Base-by-base conservation (phyloP, 352 stramenopile species). In the Phytopythium sindhum region DNA sequence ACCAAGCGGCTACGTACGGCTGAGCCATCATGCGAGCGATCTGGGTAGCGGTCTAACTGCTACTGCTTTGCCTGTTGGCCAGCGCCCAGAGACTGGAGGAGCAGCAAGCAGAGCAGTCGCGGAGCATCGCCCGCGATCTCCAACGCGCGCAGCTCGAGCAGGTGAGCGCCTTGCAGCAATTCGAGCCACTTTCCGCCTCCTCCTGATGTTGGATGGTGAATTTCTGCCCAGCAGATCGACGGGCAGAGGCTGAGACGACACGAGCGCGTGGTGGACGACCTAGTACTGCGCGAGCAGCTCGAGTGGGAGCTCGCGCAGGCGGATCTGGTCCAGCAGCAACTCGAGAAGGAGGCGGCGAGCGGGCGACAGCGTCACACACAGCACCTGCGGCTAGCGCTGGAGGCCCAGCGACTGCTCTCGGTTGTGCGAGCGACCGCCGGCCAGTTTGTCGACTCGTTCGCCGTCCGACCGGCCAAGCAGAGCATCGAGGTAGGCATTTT, bases 381-480 rank as follows among this genome's bases (percentile, higher is more conserved):
- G 31, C 73, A 52, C 33, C 60, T 69, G 5, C 35, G 78, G 19
- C 61, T 63, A 53, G 81, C 11, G 15, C 56, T 29, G 58, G 58
- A 89, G 33, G 51, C 75, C 7, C 59, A 65, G 51, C 73, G 66
- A n/a, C 62, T 72, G 14, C 73, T 68, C 3, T 57, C 67, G 23
- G 67, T 57, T 10, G 67, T 77, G 15, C 48, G 63, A 5, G 53
- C 69, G 10, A 78, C 81, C 15, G 55, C 63, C 6, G 70, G 68
- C 33, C 70, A 72, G 28, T 87, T 89, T 60, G 77, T 86, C 33
- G 75, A 89, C 52, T 71, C 64, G 11, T 65, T 87, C 29, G 72
- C 68, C 6, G 59, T 69, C 1, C 57, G 86, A 21, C 61, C 72
- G 14, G 66, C 74, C 12, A 60, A 58, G 1, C 57, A 74, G 28